Evolutionary conservation across 208 protist genomes (phyloP).

Genomic region (Leishmania tropica): DNA sequence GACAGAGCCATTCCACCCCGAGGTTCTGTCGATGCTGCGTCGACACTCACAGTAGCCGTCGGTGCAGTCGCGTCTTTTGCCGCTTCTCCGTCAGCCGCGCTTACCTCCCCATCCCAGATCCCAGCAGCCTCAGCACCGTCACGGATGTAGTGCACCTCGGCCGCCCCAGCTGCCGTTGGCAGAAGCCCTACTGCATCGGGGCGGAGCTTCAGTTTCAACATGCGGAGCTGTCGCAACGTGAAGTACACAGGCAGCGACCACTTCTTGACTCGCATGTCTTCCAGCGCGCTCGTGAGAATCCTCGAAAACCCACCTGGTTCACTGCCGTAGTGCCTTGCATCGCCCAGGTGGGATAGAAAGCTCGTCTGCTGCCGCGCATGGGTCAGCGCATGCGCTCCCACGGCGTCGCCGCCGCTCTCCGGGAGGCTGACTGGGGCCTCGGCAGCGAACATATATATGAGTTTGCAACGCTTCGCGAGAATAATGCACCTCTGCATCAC

Average conservation of each 20-base stretch:
- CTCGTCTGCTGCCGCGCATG: background rate
- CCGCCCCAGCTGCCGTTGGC: background rate
- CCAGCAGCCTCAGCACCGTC: background rate
- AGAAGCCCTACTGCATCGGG: slow-evolving; percentile 25
- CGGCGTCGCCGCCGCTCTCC: background rate
- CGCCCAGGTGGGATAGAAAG: background rate
- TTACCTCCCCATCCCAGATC: background rate
- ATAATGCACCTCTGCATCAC: slow-evolving; percentile 55
- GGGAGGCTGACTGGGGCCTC: no score
- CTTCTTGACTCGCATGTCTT: slow-evolving; percentile 37
- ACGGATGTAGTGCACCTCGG: background rate
- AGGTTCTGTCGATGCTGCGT: background rate
- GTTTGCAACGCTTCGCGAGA: slow-evolving; percentile 28
- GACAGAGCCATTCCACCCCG: background rate
- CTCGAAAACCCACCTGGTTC: background rate
- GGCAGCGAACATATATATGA: background rate
- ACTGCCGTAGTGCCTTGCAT: background rate
- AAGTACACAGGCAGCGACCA: slow-evolving; percentile 63
- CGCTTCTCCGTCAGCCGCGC: background rate
- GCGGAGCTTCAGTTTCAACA: slow-evolving; percentile 30
- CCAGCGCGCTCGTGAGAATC: background rate
- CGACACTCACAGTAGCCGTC: background rate
- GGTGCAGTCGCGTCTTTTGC: background rate
- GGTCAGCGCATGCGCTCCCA: background rate
- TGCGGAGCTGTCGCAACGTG: slow-evolving; percentile 6